A percentile compares a stretch with the other conserved stretches of the same genome.
Conservation (phyloP, 2,329 filamentous ascomycete genomes). For the Cercospora zeina region DNA sequence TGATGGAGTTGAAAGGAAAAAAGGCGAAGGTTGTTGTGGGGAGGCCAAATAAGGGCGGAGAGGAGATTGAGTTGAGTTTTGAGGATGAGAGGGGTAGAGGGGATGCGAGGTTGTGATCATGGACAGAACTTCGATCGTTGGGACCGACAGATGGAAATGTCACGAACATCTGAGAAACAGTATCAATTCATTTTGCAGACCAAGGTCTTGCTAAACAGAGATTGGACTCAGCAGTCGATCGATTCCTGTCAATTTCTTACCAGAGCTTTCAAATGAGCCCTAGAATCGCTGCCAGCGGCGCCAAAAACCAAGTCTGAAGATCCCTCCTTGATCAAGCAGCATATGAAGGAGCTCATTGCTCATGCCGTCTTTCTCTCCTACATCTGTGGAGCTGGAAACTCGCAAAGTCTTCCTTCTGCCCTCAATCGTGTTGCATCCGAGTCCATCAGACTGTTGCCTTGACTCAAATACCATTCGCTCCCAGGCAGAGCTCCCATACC, state of each 20-base stretch:
- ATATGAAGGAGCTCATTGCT: not conserved
- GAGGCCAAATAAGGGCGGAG: slow-evolving; percentile 37
- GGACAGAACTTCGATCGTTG: not conserved
- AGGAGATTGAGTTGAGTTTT: slow-evolving; percentile 21
- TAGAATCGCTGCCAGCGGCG: not conserved
- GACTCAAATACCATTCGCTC: too few relatives aligned
- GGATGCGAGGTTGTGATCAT: not conserved
- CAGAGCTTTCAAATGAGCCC: not conserved
- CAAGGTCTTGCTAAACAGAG: not conserved
- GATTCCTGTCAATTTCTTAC: not conserved
- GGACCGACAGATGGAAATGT: not conserved
- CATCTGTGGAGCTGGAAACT: not conserved
- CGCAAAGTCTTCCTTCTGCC: slow-evolving; percentile 46
- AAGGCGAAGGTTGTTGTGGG: slow-evolving; percentile 39
- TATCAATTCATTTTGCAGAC: not conserved
- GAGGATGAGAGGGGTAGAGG: not conserved
- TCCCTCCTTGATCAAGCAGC: not conserved
- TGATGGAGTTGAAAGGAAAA: slow-evolving; percentile 41
- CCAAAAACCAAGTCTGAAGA: not conserved
- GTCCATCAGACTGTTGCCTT: too few relatives aligned
- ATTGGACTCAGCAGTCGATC: not conserved
- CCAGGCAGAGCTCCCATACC: too few relatives aligned
- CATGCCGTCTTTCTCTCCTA: not conserved
- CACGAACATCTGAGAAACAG: not conserved
- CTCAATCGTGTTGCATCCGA: too few relatives aligned